phyloP scores from a whole-genome alignment of 495 filamentous ascomycete genomes.

The Articulospora tetracladia region DNA sequence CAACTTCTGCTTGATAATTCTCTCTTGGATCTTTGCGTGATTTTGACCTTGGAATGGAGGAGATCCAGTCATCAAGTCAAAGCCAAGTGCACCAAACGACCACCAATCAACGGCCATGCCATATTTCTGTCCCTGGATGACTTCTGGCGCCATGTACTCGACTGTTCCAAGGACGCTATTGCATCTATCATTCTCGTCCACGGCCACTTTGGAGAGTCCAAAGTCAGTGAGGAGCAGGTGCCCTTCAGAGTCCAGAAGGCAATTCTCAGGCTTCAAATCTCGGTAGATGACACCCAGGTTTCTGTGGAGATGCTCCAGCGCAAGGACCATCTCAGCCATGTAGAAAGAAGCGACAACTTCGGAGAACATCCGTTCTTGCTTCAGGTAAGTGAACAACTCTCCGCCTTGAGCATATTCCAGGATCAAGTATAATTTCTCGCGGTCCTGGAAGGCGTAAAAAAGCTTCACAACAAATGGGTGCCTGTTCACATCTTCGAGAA shows the following conservation, averaged over 20 bases:
- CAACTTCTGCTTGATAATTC: conserved; percentile 89
- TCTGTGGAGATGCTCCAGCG: conserved; percentile 86
- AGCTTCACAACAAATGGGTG: conserved; percentile 97
- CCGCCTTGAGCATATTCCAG: conserved; percentile 98
- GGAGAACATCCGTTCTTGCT: conserved; percentile 85
- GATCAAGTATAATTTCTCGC: conserved; percentile 95
- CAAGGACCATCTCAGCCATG: conserved; percentile 96
- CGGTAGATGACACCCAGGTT: conserved; percentile 92
- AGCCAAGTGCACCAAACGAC: conserved; percentile 90
- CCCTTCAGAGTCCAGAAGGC: conserved; percentile 84
- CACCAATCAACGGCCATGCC: conserved; percentile 97
- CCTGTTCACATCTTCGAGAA: conserved; percentile 90
- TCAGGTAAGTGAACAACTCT: conserved; percentile 88
- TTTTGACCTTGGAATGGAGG: conserved; percentile 90
- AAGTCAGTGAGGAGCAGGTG: conserved; percentile 96
- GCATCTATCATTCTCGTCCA: conserved; percentile 73
- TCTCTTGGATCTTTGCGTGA: conserved; percentile 86
- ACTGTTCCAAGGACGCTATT: conserved; percentile 88
- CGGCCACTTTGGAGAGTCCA: conserved; percentile 90
- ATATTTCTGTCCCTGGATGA: conserved; percentile 79
- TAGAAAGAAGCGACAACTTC: conserved; percentile 90
- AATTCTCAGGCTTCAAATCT: conserved; percentile 97
- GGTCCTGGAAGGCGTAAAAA: conserved; percentile 98
- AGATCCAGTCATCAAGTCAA: conserved; percentile 84
- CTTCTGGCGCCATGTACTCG: conserved; percentile 98